These are phyloP conservation scores for Rhytidhysteron rufulum DNA, from an alignment of 2,329 filamentous ascomycete genomes.

Conservation along the genomic window DNA sequence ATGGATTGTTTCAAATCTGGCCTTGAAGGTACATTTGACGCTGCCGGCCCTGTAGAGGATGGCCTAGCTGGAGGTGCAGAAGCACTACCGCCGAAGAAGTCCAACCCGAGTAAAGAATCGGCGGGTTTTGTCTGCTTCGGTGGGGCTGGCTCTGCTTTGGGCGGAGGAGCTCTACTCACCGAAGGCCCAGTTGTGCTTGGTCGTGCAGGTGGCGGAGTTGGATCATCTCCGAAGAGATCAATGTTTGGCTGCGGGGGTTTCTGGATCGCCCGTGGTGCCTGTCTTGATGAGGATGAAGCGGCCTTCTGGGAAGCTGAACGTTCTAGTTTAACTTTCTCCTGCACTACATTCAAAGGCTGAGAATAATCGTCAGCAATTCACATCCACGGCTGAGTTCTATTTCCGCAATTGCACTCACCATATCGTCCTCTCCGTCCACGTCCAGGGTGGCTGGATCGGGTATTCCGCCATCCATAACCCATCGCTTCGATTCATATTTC, in stretches of 20 bases:
- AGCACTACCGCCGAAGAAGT: conserved; percentile 77
- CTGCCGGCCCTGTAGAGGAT: conserved; percentile 71
- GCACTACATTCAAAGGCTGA: conserved; percentile 63
- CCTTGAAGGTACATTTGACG: conserved; percentile 64
- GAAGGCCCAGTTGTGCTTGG: conserved; percentile 71
- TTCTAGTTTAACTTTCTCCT: conserved; percentile 67
- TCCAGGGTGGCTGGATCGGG: conserved; percentile 89
- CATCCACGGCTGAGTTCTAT: not conserved
- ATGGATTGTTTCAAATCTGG: conserved; percentile 98
- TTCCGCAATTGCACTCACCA: conserved; percentile 51
- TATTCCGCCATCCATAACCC: conserved; percentile 97
- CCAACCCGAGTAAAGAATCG: conserved; percentile 85
- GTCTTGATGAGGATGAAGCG: conserved; percentile 38
- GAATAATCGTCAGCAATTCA: conserved; percentile 1
- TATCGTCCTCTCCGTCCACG: conserved; percentile 79
- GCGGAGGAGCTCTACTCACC: conserved; percentile 52
- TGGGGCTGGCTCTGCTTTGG: conserved; percentile 62
- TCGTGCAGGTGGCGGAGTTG: conserved; percentile 60
- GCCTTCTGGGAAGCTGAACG: conserved; percentile 54
- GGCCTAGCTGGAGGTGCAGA: conserved; percentile 69
- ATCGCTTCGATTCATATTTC: conserved; percentile 97
- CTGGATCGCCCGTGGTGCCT: conserved; percentile 36
- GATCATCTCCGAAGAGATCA: conserved; percentile 80
- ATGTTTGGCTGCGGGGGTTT: conserved; percentile 44
- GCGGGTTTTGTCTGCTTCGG: conserved; percentile 63